These are phyloP conservation scores for Seiridium unicorne DNA, from an alignment of 2,329 filamentous ascomycete species.

Conservation along the genomic window DNA sequence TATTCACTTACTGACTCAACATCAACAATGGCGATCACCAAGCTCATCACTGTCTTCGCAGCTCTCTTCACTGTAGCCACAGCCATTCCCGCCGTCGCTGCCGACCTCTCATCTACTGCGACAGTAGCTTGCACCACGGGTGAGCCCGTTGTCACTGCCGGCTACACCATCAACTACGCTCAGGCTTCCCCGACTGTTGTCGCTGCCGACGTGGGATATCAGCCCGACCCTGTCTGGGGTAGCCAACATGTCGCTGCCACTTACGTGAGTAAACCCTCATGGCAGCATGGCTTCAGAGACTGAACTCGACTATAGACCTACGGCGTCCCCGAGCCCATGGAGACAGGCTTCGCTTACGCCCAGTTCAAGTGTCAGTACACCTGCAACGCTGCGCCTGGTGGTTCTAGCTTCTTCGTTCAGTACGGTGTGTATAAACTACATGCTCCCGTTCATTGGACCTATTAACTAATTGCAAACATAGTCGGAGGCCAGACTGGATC, in stretches of 20 bases:
- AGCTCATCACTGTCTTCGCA: background rate
- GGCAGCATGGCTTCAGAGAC: no score
- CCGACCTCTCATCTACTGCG: background rate
- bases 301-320: conserved; percentile 20
- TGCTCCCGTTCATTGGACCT: background rate
- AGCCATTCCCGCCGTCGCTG: background rate
- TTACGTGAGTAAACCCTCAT: conserved; percentile 17
- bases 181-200: conserved; percentile 17
- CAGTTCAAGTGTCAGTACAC: conserved; percentile 33
- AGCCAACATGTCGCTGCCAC: conserved; percentile 21
- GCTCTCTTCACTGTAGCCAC: background rate
- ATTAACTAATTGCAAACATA: background rate
- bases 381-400: conserved; percentile 18
- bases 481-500: conserved; percentile 14
- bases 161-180: conserved; percentile 28
- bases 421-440: conserved; percentile 7
- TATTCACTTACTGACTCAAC: background rate
- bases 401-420: conserved; percentile 28
- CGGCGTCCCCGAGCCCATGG: conserved; percentile 22
- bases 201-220: conserved; percentile 17
- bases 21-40: background rate
- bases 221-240: conserved; percentile 24
- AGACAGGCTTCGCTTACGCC: conserved; percentile 28
- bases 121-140: conserved; percentile 22
- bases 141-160: conserved; percentile 21